Evolutionary conservation across 352 stramenopile genomes (phyloP), one percentile per base, ranked within the genome.

Genomic region (Pythium monospermum): DNA sequence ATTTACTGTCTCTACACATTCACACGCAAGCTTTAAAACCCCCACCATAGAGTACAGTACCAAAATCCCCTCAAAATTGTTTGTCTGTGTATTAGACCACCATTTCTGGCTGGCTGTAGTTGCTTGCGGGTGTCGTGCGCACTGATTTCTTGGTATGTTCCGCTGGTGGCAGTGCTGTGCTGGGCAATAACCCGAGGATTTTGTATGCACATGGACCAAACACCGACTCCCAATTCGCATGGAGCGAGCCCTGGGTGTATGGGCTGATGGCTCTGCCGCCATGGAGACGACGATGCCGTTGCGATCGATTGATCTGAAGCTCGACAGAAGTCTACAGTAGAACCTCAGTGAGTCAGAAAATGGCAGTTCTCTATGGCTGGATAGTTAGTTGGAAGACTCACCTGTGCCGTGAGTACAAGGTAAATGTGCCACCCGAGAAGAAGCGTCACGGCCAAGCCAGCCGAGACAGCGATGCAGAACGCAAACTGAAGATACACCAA

Each of bases 1-100:
- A 73, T 83, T 57, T 94, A 94, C 66, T 90, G 79, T 65, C 73
- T 91, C 51, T 94, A 94, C 73, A 89, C 75, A 7, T 93, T 93
- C 49, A 84, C 69, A 33, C 66, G 61, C 11, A 69, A 77, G 57
- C 16, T 37, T 28, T 65, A 69, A 49, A 53, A 5, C 11, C 35
- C n/a, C 2, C n/a, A 23, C 6, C 26, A 49, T 49, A 49, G 42
- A 49, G 36, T 49, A 26, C 11, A 49, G 25, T 18, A 21, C 13
- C 22, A 48, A 33, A 26, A 15, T 40, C 18, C n/a, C n/a, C n/a
- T n/a, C n/a, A n/a, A n/a, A n/a, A n/a, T n/a, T n/a, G n/a, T n/a
- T n/a, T n/a, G 21, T 38, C 15, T 42, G 25, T 46, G 27, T 7
- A 10, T 53, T 25, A 46, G n/a, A 59, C 36, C 35, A 53, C 46